phyloP scores from a whole-genome alignment of 2,329 filamentous ascomycete species.

The Cladosporium colombiae region DNA sequence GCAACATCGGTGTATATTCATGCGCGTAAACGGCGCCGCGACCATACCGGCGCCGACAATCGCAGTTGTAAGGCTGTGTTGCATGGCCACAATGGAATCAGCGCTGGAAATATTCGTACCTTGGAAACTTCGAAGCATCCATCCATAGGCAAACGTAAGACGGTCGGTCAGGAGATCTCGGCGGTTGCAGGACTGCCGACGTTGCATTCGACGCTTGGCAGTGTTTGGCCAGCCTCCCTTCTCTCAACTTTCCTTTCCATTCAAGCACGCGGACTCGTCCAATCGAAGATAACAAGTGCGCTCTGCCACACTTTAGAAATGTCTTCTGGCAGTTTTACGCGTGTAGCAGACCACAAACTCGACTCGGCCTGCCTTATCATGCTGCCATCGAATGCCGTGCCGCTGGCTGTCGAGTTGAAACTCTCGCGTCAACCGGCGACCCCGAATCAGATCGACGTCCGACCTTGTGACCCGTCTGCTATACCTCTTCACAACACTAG shows the following conservation, averaged over 20 bases:
- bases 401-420: neutral
- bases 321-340: neutral
- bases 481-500: neutral
- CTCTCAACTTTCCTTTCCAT: neutral
- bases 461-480: neutral
- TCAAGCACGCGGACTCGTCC: neutral
- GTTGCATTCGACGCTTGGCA: constrained; percentile 4
- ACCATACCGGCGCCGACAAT: neutral
- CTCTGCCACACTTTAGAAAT: neutral
- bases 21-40: neutral
- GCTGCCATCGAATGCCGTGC: neutral
- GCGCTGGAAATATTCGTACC: neutral
- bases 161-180: neutral
- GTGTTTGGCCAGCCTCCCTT: neutral
- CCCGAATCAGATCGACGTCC: neutral
- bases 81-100: neutral
- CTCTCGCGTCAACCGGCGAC: neutral
- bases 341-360: neutral
- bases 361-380: neutral
- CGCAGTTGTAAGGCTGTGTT: neutral
- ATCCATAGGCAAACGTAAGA: neutral
- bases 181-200: constrained; percentile 3
- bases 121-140: neutral
- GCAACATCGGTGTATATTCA: neutral
- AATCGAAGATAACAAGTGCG: neutral